A percentile compares a stretch with the other conserved stretches of the same genome.
Conservation (phyloP, 2,329 filamentous ascomycete species). For the Claviceps fusiformis region DNA sequence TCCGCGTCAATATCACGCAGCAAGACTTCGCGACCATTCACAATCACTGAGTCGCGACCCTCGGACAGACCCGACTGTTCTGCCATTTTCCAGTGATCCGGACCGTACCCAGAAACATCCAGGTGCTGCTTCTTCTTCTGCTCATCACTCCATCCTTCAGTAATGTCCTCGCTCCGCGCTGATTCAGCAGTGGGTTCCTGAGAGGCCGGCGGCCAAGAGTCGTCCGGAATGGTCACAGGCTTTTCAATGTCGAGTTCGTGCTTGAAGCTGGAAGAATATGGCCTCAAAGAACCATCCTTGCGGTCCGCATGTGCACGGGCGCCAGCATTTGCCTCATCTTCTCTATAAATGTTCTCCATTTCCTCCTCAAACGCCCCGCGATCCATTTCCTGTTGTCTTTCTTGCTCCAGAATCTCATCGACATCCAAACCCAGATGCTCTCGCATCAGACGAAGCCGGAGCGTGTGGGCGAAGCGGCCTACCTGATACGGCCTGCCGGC, state of each 20-base stretch:
- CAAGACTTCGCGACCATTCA: slow-evolving; percentile 59
- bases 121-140: slow-evolving; percentile 47
- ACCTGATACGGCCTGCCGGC: slow-evolving; percentile 79
- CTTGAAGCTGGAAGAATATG: slow-evolving; percentile 48
- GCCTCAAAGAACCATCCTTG: slow-evolving; percentile 22
- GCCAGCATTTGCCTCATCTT: slow-evolving; percentile 15
- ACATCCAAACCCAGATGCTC: slow-evolving; percentile 95
- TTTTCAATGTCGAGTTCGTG: slow-evolving; percentile 38
- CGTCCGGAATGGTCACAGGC: slow-evolving; percentile 35
- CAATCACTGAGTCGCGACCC: slow-evolving; percentile 58
- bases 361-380: slow-evolving; percentile 41
- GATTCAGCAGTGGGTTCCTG: not conserved
- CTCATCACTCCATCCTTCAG: not conserved
- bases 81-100: slow-evolving; percentile 60
- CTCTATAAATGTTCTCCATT: slow-evolving; percentile 49
- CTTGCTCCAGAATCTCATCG: slow-evolving; percentile 75
- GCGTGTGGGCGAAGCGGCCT: slow-evolving; percentile 80
- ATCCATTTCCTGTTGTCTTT: slow-evolving; percentile 54
- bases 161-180: not conserved
- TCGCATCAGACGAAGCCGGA: slow-evolving; percentile 87
- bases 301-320: slow-evolving; percentile 18
- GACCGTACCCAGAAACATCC: slow-evolving; percentile 67
- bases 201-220: slow-evolving; percentile 5
- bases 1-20: slow-evolving; percentile 49
- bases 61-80: slow-evolving; percentile 45